Percentiles rank a stretch among this genome's conserved stretches.
Evolutionary conservation across 441 rosid species (phyloP).

Genomic region (Gossypium lobatum): DNA sequence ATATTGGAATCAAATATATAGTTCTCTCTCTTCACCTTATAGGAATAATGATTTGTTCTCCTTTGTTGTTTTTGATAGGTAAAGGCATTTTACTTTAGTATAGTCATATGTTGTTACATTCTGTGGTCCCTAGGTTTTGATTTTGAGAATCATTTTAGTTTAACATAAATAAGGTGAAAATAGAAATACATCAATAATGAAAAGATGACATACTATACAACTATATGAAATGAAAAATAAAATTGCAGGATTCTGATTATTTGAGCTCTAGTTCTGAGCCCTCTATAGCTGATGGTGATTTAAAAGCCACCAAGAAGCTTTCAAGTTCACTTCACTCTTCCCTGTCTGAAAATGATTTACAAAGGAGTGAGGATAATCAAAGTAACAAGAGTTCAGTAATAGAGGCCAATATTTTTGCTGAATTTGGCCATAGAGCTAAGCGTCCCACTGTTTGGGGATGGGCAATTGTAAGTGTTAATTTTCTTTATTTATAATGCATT

Average conservation of each 20-base stretch:
- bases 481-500: constrained; percentile 2
- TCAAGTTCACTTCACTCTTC: constrained; percentile 33
- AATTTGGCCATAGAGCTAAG: constrained; percentile 26
- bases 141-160: neutral
- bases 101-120: neutral
- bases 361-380: constrained; percentile 29
- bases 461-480: constrained; percentile 56
- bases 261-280: constrained; percentile 33
- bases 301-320: constrained; percentile 27
- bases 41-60: neutral
- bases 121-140: neutral
- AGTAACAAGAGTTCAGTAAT: constrained; percentile 20
- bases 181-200: neutral
- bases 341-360: constrained; percentile 21
- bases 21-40: neutral
- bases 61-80: neutral
- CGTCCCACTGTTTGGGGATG: constrained; percentile 50
- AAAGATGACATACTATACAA: neutral
- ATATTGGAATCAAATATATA: neutral
- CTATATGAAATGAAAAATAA: constrained; percentile 1
- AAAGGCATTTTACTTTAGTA: neutral
- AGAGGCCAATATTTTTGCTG: constrained; percentile 27
- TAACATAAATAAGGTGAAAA: neutral
- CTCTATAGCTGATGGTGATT: constrained; percentile 28
- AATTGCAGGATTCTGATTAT: constrained; percentile 46